A percentile compares a stretch with the other conserved stretches of the same genome.
Conservation (phyloP, 345 rosid genomes). For the Camelina sativa region DNA sequence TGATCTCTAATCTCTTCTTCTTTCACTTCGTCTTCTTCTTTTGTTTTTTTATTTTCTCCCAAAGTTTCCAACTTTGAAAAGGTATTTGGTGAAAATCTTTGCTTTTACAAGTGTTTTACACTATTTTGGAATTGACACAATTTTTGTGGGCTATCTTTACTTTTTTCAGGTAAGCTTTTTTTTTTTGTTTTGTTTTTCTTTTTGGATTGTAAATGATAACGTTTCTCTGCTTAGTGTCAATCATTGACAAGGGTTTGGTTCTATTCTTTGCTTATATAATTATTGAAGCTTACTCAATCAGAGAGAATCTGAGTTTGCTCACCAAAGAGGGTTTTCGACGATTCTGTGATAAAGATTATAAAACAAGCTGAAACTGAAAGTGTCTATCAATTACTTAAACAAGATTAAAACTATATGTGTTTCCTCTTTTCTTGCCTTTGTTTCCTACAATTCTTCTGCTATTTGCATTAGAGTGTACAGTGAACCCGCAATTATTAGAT, state of each 20-base stretch:
- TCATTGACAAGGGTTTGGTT: constrained; percentile 3
- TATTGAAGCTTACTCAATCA: constrained; percentile 30
- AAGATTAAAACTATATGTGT: not conserved
- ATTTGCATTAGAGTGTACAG: not conserved
- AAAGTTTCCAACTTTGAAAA: constrained; percentile 1
- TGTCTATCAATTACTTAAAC: constrained; percentile 11
- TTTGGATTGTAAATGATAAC: constrained; percentile 11
- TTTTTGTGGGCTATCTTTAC: constrained; percentile 32
- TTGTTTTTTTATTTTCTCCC: too few relatives aligned
- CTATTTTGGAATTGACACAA: constrained; percentile 8
- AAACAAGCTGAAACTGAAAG: not conserved
- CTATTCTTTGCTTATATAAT: constrained; percentile 43
- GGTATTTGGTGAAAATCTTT: constrained; percentile 11
- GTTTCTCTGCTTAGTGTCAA: constrained; percentile 8
- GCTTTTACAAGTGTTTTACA: constrained; percentile 12
- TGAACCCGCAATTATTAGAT: constrained; percentile 23
- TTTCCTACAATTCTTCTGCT: constrained; percentile 6
- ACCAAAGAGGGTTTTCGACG: constrained; percentile 35
- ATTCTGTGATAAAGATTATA: not conserved
- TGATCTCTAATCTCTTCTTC: constrained; percentile 30
- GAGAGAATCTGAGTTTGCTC: constrained; percentile 49
- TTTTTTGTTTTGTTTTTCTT: not conserved
- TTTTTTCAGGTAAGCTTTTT: constrained; percentile 32
- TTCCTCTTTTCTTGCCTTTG: constrained; percentile 23
- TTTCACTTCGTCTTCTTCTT: constrained; percentile 3